These are phyloP conservation scores for Acacia acuminata DNA, from an alignment of 306 rosid genomes.

Conservation along the genomic window DNA sequence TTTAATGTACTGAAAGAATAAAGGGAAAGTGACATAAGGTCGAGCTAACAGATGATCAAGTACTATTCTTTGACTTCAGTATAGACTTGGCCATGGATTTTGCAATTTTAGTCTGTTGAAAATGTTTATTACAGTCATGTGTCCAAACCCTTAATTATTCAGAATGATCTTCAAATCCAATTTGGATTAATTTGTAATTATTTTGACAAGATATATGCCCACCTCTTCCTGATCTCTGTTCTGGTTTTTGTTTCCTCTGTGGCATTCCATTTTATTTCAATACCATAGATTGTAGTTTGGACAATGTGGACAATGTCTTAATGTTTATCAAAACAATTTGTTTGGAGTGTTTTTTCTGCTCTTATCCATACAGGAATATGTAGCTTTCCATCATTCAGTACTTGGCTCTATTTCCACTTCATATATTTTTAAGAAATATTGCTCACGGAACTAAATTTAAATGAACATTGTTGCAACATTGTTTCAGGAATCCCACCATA, in stretches of 20 bases:
- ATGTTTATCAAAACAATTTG: neutral
- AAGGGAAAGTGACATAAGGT: neutral
- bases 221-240: neutral
- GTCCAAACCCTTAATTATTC: neutral
- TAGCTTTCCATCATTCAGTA: neutral
- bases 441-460: neutral
- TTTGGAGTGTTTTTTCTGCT: neutral
- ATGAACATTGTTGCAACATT: neutral
- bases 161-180: neutral
- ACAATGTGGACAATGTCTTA: neutral
- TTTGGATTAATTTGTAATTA: neutral
- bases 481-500: conserved; percentile 67
- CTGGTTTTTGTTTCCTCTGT: neutral
- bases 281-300: neutral
- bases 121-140: neutral
- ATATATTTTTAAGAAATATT: neutral
- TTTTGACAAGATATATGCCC: neutral
- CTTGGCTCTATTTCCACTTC: neutral
- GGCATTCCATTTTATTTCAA: neutral
- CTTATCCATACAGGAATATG: neutral
- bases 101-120: neutral
- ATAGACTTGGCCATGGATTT: neutral
- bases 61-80: neutral
- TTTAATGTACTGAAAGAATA: neutral
- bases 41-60: too few relatives aligned